These are phyloP conservation scores for Rhizopus arrhizus DNA, from an alignment of 371 early-diverging fungal genomes.

Conservation along the genomic window DNA sequence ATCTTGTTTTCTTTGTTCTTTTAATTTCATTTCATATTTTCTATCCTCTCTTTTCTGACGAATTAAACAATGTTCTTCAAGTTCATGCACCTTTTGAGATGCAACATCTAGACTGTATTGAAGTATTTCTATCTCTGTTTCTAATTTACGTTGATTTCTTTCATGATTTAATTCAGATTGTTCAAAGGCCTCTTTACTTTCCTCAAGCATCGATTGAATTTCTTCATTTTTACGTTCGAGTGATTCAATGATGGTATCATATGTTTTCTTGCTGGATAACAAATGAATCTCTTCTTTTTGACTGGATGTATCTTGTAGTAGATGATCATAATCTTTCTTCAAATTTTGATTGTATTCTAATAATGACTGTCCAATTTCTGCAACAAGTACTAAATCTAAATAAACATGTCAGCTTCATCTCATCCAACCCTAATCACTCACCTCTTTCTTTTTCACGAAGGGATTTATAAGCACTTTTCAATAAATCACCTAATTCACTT, in stretches of 20 bases:
- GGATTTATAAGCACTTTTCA: constrained; percentile 43
- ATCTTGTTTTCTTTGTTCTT: constrained; percentile 28
- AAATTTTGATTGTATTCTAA: constrained; percentile 55
- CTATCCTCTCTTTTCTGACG: constrained; percentile 17
- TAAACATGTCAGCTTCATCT: neutral
- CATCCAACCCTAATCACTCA: constrained; percentile 9
- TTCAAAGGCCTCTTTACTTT: constrained; percentile 29
- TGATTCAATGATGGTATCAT: constrained; percentile 42
- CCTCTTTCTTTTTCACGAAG: constrained; percentile 47
- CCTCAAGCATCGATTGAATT: constrained; percentile 34
- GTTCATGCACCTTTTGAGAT: constrained; percentile 29
- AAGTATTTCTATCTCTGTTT: constrained; percentile 40
- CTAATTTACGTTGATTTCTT: constrained; percentile 33
- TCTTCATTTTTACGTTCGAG: constrained; percentile 49
- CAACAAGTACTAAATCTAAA: constrained; percentile 56
- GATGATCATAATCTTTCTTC: constrained; percentile 52
- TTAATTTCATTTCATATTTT: constrained; percentile 17
- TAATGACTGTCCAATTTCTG: constrained; percentile 61
- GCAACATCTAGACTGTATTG: constrained; percentile 29
- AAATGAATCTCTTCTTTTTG: constrained; percentile 29
- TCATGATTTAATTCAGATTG: constrained; percentile 20
- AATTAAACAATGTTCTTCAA: constrained; percentile 22
- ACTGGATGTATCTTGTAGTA: constrained; percentile 40
- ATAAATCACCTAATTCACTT: constrained; percentile 32
- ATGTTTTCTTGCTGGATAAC: constrained; percentile 33